phyloP scores from a whole-genome alignment of 257 asterid species.

The Nicotiana noctiflora region DNA sequence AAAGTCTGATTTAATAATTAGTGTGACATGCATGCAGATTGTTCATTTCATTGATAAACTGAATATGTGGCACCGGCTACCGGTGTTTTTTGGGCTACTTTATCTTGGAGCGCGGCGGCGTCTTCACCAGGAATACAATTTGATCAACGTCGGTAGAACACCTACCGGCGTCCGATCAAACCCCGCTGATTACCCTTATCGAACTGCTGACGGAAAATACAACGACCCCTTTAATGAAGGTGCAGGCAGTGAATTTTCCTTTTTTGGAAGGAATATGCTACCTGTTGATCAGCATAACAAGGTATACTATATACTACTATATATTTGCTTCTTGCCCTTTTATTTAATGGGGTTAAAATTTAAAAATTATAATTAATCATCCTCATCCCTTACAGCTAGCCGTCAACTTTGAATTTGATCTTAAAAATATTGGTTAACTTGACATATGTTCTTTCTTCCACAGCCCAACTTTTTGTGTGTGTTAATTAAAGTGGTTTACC shows the following conservation, averaged over 20 bases:
- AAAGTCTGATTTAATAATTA: background rate
- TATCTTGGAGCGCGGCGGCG: constrained; percentile 42
- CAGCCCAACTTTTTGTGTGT: too few relatives aligned
- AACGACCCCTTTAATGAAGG: constrained; percentile 38
- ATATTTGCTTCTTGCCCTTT: background rate
- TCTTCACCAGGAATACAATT: constrained; percentile 49
- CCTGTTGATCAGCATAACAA: constrained; percentile 37
- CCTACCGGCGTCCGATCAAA: constrained; percentile 25
- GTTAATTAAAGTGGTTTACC: too few relatives aligned
- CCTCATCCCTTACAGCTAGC: too few relatives aligned
- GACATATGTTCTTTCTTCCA: too few relatives aligned
- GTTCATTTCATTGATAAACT: too few relatives aligned
- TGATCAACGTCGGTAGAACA: constrained; percentile 47
- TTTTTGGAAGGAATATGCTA: constrained; percentile 59
- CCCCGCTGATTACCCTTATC: constrained; percentile 34
- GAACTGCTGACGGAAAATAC: constrained; percentile 42
- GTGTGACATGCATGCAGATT: background rate
- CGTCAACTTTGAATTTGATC: too few relatives aligned
- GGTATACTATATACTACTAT: constrained; percentile 14
- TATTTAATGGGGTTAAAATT: too few relatives aligned
- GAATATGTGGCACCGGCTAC: too few relatives aligned
- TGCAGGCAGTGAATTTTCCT: constrained; percentile 33
- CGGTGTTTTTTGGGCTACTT: constrained; percentile 20
- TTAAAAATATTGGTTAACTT: too few relatives aligned
- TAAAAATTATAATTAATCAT: too few relatives aligned